Evolutionary conservation across 169 alveolate genomes (phyloP), one percentile per base, ranked within the genome.

Genomic region (Plasmodium sp.): DNA sequence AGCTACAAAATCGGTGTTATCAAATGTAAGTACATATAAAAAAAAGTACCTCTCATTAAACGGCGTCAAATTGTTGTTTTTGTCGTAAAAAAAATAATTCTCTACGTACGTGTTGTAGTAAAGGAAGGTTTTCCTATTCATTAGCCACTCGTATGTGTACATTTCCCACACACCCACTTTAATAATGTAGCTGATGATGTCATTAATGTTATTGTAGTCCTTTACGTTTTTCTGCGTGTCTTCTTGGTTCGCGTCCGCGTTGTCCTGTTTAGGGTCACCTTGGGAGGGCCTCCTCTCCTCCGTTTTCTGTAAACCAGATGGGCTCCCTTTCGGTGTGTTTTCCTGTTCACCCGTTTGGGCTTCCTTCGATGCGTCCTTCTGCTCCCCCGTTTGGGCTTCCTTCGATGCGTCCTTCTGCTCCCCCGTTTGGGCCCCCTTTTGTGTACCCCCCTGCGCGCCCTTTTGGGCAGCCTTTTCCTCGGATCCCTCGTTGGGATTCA

Each of bases 61-160:
- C 39, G 48, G 48, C 39, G 85, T 86, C 58, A 86, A 71, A 77
- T 77, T 86, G 67, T 86, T 86, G 81, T 86, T 86, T 22, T 86
- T 86, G 48, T 86, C 93, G 67, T 86, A 86, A 77, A 86, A 86
- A 56, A 75, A 86, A 75, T 86, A 86, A n/a, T 41, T 79, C 27
- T 51, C 73, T 86, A 86, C 41, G 10, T 75, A 51, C 1, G 93
- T 86, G 56, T 86, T 71, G 62, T 86, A 86, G 71, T 86, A 86
- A 36, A 86, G 81, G 81, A 75, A 86, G 2, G 93, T 86, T 58
- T 75, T 86, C 14, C 93, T 45, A 33, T 86, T 86, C 80, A 86
- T 75, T 77, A 86, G 27, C 93, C 93, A 86, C 33, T 86, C 93
- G 48, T 86, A 86, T 6, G 93, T 86, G 67, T 86, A 86, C 88